These are phyloP conservation scores for Psilocybe mexicana DNA, from an alignment of 1,284 basidiomycete genomes.

Conservation along the genomic window DNA sequence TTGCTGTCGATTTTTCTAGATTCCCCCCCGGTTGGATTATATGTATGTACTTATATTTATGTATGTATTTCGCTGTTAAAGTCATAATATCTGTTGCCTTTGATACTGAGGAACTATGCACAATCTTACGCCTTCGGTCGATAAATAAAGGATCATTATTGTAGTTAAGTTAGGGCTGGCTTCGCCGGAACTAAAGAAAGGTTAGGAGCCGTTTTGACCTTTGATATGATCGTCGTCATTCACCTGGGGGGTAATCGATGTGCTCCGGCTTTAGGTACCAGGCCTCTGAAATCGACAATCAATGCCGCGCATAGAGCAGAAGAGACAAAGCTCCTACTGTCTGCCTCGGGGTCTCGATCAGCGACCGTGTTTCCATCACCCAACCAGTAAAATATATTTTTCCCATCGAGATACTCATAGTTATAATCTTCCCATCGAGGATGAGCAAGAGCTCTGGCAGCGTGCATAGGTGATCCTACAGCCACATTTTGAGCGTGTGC, in stretches of 20 bases:
- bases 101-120: not conserved
- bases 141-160: not conserved
- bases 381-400: conserved; percentile 58
- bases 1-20: conserved; percentile 6
- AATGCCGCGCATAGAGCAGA: not conserved
- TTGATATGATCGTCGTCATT: conserved; percentile 9
- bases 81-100: not conserved
- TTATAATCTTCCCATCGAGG: conserved; percentile 70
- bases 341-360: conserved; percentile 29
- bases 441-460: conserved; percentile 45
- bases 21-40: conserved; percentile 1
- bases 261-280: conserved; percentile 49
- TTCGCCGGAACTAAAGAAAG: conserved; percentile 5
- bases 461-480: conserved; percentile 55
- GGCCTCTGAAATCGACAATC: conserved; percentile 34
- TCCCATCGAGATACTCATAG: conserved; percentile 48
- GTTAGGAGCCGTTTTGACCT: not conserved
- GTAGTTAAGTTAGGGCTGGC: not conserved
- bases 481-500: not conserved
- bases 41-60: conserved; percentile 8
- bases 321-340: conserved; percentile 42
- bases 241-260: conserved; percentile 43
- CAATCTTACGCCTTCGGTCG: not conserved
- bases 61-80: not conserved
- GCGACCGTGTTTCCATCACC: conserved; percentile 48